phyloP scores from a whole-genome alignment of 257 asterid genomes.

The Oldenlandia corymbosa region DNA sequence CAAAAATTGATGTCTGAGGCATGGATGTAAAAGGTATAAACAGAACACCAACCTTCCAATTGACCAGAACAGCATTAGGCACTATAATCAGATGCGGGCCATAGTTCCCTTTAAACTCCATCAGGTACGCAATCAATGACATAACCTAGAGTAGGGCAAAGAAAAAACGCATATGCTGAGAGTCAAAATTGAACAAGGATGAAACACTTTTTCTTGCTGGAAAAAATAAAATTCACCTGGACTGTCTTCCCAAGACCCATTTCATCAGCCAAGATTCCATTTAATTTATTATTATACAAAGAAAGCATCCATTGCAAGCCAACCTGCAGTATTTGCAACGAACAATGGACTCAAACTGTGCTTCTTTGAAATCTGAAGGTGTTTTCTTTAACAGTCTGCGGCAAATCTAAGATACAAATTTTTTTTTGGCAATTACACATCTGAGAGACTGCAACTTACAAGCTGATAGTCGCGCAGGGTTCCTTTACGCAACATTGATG shows the following conservation, averaged over 20 bases:
- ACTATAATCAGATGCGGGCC: conserved; percentile 98
- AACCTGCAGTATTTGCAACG: conserved; percentile 54
- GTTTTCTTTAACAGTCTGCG: not conserved
- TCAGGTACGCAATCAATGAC: conserved; percentile 89
- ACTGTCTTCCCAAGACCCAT: conserved; percentile 99
- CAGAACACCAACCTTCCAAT: conserved; percentile 79
- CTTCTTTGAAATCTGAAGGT: not conserved
- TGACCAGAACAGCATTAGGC: conserved; percentile 98
- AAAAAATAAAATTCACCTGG: conserved; percentile 47
- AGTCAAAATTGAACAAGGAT: not conserved
- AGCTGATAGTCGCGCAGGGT: conserved; percentile 94
- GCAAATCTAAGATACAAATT: not conserved
- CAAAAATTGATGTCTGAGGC: conserved; percentile 3
- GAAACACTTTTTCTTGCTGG: not conserved
- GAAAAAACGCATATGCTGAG: not conserved
- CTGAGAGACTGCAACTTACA: conserved; percentile 44
- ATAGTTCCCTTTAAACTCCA: conserved; percentile 98
- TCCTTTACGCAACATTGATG: conserved; percentile 94
- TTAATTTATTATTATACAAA: conserved; percentile 85
- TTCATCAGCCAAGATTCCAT: conserved; percentile 99
- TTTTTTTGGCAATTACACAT: not conserved
- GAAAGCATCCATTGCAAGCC: conserved; percentile 99
- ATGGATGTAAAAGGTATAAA: conserved; percentile 15
- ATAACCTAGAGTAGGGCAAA: conserved; percentile 57
- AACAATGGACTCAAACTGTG: conserved; percentile 16